phyloP scores from a whole-genome alignment of 2,329 filamentous ascomycete species.

The Harringtonia lauricola region DNA sequence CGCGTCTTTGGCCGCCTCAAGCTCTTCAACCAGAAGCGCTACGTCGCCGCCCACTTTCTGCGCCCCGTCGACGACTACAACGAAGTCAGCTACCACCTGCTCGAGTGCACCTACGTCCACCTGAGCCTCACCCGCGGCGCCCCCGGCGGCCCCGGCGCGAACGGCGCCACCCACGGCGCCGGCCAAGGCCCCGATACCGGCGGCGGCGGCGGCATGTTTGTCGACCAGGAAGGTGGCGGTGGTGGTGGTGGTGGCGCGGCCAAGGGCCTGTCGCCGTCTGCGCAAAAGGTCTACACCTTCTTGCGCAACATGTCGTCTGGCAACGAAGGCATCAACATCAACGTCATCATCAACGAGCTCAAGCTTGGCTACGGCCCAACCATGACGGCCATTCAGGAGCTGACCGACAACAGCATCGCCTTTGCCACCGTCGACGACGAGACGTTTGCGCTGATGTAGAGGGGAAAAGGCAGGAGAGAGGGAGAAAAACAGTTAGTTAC shows the following conservation, averaged over 20 bases:
- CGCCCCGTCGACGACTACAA: conserved; percentile 76
- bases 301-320: conserved; percentile 57
- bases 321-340: conserved; percentile 75
- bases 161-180: conserved; percentile 15
- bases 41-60: conserved; percentile 71
- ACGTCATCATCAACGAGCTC: conserved; percentile 58
- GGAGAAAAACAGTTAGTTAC: no score
- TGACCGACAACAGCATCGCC: conserved; percentile 62
- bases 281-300: conserved; percentile 60
- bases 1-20: conserved; percentile 80
- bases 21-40: conserved; percentile 71
- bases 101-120: conserved; percentile 84
- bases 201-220: conserved; percentile 44
- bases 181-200: no score
- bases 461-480: background rate
- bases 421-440: conserved; percentile 89
- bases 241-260: conserved; percentile 23
- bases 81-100: conserved; percentile 83
- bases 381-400: conserved; percentile 67
- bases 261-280: conserved; percentile 40
- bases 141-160: conserved; percentile 27
- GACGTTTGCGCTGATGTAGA: conserved; percentile 41
- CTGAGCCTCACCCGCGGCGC: conserved; percentile 69
- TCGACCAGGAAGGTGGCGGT: conserved; percentile 30
- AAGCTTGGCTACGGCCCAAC: conserved; percentile 61